Conservation (phyloP, 441 rosid species). For the Manihot esculenta region DNA sequence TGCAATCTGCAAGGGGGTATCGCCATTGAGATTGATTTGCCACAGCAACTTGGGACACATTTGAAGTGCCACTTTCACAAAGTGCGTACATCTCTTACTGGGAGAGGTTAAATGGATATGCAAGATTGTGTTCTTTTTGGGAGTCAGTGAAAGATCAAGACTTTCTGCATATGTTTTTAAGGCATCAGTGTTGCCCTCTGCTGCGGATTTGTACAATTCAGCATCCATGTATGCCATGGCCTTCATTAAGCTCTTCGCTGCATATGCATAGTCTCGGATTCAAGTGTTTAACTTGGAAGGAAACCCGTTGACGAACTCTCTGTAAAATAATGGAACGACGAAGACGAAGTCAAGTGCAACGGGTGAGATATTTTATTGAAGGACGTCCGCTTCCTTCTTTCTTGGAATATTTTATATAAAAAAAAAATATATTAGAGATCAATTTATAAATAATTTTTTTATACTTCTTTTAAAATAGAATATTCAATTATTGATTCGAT, state of each 20-base stretch:
- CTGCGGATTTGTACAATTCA: slow-evolving; percentile 21
- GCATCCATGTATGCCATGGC: slow-evolving; percentile 3
- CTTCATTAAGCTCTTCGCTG: not conserved
- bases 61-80: not conserved
- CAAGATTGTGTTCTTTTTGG: slow-evolving; percentile 22
- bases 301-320: no score
- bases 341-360: no score
- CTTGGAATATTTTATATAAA: no score
- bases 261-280: no score
- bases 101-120: slow-evolving; percentile 16
- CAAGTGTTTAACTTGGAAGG: no score
- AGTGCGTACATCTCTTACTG: not conserved
- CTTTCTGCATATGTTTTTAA: not conserved
- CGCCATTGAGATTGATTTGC: slow-evolving; percentile 18
- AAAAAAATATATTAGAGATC: no score
- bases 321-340: no score
- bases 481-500: no score
- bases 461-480: no score
- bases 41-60: slow-evolving; percentile 9
- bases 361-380: no score
- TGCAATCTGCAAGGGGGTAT: slow-evolving; percentile 26
- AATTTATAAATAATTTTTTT: no score
- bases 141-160: not conserved
- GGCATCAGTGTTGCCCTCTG: slow-evolving; percentile 7
- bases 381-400: no score